Evolutionary conservation across 139 green algal genomes (phyloP), one percentile per base, ranked within the genome.

Genomic region (Diplosphaera chodatii): DNA sequence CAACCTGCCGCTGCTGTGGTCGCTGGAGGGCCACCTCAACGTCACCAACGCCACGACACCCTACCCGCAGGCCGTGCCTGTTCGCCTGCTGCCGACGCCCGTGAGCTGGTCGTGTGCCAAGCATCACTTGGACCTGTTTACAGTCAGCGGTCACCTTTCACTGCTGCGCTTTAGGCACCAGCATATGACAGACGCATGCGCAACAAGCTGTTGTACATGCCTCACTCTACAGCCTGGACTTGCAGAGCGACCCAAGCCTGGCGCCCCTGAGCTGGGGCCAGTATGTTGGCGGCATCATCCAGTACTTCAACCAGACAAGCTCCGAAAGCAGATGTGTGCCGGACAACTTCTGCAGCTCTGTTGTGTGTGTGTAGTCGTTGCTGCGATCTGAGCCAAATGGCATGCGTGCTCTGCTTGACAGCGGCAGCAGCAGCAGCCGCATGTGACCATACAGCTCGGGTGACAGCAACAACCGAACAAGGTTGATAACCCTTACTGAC

Each of bases 1-100:
- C 31, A 41, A 68, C 32, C 33, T 74, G 32, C 55, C 69, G 0
- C 66, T 68, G 21, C 32, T 48, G 32, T 74, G 69, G 69, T 56
- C 32, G 4, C 65, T 30, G 27, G 10, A 33, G 15, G 55, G 30
- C 4, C 23, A 74, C 25, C n/a, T 37, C 5, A 34, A 59, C 18
- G 33, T 63, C 6, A 59, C 23, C 55, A 59, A 25, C 48, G 10
- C 8, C 3, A 23, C 48, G 48, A 59, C 48, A 3, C 16, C 8
- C 16, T 59, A 25, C 16, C 10, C 48, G 8, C 48, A 59, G 25
- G 48, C 48, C 8, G 48, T 59, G 16, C 48, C 48, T 25, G 48
- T 59, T 10, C 48, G 48, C 10, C 13, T 59, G 16, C 18, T 59
- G 16, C 13, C 13, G 3, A 25, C 48, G 10, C 13, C 48, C 3